These are phyloP conservation scores for Senna siamea DNA, from an alignment of 306 rosid species.

Conservation along the genomic window DNA sequence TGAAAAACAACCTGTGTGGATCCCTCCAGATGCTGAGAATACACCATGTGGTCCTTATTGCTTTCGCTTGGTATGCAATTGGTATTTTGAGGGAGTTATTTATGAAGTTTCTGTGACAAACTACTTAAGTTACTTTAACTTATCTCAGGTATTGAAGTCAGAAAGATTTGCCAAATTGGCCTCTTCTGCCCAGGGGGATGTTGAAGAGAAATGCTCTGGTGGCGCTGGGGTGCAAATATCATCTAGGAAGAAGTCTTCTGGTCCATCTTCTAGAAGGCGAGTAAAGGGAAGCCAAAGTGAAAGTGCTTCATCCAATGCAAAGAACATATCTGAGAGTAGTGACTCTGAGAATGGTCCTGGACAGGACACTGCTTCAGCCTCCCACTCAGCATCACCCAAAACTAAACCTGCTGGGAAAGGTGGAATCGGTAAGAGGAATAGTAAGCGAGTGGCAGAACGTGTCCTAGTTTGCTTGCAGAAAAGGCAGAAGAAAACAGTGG, in stretches of 20 bases:
- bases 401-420: constrained; percentile 59
- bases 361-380: constrained; percentile 59
- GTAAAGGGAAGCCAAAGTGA: constrained; percentile 77
- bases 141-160: constrained; percentile 61
- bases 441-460: constrained; percentile 93
- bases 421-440: constrained; percentile 76
- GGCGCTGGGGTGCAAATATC: constrained; percentile 49
- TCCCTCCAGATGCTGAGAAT: constrained; percentile 64
- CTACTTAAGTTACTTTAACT: constrained; percentile 38
- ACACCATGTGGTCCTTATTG: constrained; percentile 80
- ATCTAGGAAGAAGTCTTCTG: constrained; percentile 62
- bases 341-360: constrained; percentile 88
- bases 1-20: constrained; percentile 79
- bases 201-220: constrained; percentile 66
- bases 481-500: constrained; percentile 75
- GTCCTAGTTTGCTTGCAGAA: constrained; percentile 87
- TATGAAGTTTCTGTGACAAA: constrained; percentile 17
- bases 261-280: constrained; percentile 61
- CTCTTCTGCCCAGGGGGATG: constrained; percentile 59
- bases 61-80: constrained; percentile 67
- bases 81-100: constrained; percentile 23
- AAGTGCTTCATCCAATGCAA: constrained; percentile 94
- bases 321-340: constrained; percentile 84
- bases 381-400: constrained; percentile 61
- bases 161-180: constrained; percentile 52